Conservation (phyloP, 23 red algal genomes). For the Gracilaria domingensis region DNA sequence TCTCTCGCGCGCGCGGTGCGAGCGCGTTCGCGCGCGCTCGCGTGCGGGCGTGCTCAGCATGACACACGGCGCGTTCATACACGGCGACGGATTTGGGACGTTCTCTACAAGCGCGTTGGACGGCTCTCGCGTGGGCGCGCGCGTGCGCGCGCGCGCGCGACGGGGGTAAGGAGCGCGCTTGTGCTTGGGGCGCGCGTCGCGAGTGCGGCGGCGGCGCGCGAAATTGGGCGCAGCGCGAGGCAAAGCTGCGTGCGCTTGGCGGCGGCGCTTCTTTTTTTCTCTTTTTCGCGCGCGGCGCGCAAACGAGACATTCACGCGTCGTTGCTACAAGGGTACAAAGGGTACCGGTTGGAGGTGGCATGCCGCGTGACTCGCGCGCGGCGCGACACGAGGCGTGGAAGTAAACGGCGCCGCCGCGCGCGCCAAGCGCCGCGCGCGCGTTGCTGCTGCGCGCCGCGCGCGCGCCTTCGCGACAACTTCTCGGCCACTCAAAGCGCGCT, state of each 20-base stretch:
- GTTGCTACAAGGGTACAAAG: background rate
- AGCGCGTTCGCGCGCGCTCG: too few species aligned
- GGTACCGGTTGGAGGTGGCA: background rate
- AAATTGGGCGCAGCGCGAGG: too few species aligned
- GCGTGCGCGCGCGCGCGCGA: background rate
- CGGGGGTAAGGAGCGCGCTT: background rate
- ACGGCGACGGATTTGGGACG: too few species aligned
- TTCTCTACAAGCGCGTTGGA: too few species aligned
- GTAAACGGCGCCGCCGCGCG: background rate
- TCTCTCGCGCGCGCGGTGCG: too few species aligned
- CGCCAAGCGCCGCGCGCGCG: background rate
- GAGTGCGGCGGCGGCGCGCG: background rate
- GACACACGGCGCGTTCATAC: background rate
- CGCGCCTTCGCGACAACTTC: too few species aligned
- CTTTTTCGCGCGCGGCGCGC: background rate
- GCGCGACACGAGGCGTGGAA: slow-evolving; percentile 21
- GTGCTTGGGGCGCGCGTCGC: too few species aligned
- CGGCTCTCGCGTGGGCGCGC: background rate
- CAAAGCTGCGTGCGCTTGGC: too few species aligned
- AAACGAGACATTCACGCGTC: slow-evolving; percentile 1
- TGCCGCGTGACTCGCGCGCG: background rate
- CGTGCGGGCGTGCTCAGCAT: slow-evolving; percentile 11
- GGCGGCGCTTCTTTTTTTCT: slow-evolving; percentile 1
- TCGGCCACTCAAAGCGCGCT: too few species aligned
- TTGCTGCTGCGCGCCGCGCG: background rate